A percentile compares a stretch with the other conserved stretches of the same genome.
phyloP scores from a whole-genome alignment of 139 green algal genomes.

The Micractinium sp. region DNA sequence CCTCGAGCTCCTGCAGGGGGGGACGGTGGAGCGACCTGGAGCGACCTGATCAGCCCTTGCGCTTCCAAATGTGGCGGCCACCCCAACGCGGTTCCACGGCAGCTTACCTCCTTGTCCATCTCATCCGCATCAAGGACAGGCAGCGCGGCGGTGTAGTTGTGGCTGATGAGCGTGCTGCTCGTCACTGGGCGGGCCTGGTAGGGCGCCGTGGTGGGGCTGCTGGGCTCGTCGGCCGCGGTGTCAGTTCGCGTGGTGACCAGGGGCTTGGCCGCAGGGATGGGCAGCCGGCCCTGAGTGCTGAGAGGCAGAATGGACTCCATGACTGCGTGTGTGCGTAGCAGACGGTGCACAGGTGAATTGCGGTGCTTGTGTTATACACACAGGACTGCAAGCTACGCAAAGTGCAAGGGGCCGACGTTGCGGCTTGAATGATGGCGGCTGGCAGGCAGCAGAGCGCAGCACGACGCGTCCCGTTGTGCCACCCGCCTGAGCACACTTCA shows the following conservation, averaged over 20 bases:
- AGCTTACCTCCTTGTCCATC: conserved; percentile 60
- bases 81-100: neutral
- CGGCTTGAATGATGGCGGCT: too few species aligned
- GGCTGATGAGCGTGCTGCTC: conserved; percentile 63
- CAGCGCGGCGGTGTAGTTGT: conserved; percentile 69
- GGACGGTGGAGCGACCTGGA: neutral
- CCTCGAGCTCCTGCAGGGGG: conserved; percentile 68
- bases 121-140: conserved; percentile 65
- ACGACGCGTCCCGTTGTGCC: too few species aligned
- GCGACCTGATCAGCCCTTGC: neutral
- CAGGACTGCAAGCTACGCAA: too few species aligned
- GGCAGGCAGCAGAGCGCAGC: too few species aligned
- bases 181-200: conserved; percentile 88
- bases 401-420: too few species aligned
- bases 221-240: neutral
- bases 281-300: neutral
- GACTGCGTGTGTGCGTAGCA: neutral
- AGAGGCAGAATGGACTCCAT: conserved; percentile 32
- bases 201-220: conserved; percentile 43
- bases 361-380: too few species aligned
- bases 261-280: conserved; percentile 19
- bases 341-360: neutral
- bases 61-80: neutral
- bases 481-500: too few species aligned
- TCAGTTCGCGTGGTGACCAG: neutral